phyloP scores from a whole-genome alignment of 805 yeast species.

The Pichia scutulata region DNA sequence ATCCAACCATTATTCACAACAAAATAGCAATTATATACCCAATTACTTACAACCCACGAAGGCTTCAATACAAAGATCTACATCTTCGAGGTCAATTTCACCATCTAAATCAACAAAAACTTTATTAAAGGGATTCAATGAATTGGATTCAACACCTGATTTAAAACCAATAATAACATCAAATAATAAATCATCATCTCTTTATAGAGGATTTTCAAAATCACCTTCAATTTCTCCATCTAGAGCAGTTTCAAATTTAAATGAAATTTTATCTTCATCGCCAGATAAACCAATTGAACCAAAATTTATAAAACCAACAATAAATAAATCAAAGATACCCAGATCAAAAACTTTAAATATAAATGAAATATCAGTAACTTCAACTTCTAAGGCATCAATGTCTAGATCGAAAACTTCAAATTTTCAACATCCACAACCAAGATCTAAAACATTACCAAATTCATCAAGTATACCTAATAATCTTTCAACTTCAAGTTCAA shows the following conservation, averaged over 20 bases:
- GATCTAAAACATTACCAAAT: not conserved
- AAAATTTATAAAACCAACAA: not conserved
- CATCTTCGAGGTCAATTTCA: slow-evolving; percentile 6
- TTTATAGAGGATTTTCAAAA: not conserved
- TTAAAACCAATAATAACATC: not conserved
- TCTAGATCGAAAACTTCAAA: slow-evolving; percentile 4
- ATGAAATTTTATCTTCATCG: slow-evolving; percentile 5
- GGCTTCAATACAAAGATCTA: slow-evolving; percentile 14
- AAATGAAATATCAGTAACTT: not conserved
- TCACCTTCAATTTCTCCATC: slow-evolving; percentile 14
- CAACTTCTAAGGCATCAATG: not conserved
- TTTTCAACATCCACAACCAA: not conserved
- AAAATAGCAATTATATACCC: slow-evolving; percentile 9
- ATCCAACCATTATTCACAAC: not conserved
- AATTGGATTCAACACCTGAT: not conserved
- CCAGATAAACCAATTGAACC: not conserved
- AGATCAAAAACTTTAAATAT: not conserved
- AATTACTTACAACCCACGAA: slow-evolving; percentile 19
- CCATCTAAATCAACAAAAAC: slow-evolving; percentile 11
- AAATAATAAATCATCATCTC: not conserved
- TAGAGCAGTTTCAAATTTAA: slow-evolving; percentile 16
- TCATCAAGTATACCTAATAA: not conserved
- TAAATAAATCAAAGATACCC: not conserved
- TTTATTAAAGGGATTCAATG: not conserved
- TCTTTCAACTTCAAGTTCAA: slow-evolving; percentile 6